Evolutionary conservation across 768 basidiomycete species (phyloP).

Genomic region (Mrakia blollopis): DNA sequence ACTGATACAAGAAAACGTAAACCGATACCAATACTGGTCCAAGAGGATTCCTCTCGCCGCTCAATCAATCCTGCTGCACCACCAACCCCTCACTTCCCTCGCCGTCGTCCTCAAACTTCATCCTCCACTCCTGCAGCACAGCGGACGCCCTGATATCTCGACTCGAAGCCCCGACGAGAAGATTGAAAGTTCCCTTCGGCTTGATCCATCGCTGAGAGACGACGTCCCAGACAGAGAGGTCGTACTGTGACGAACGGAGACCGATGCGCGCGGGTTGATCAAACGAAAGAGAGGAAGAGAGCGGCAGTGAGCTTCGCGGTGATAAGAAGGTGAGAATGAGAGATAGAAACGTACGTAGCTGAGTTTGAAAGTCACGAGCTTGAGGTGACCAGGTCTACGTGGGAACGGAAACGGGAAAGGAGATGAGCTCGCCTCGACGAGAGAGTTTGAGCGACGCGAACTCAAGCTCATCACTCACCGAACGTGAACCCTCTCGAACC

Average conservation of each 20-base stretch:
- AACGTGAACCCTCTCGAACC: conserved; percentile 1
- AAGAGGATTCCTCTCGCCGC: too few relatives aligned
- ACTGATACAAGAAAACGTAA: too few relatives aligned
- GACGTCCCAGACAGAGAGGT: conserved; percentile 27
- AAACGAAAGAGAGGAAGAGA: background rate
- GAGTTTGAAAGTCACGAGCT: conserved; percentile 24
- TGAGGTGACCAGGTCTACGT: conserved; percentile 39
- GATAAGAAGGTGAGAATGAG: background rate
- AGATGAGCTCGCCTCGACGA: too few relatives aligned
- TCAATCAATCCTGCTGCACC: too few relatives aligned
- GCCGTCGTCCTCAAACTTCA: background rate
- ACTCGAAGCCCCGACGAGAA: conserved; percentile 11
- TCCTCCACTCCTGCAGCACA: background rate
- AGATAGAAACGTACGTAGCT: conserved; percentile 5
- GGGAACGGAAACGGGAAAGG: background rate
- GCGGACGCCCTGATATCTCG: conserved; percentile 8
- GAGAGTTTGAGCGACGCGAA: too few relatives aligned
- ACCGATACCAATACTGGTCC: too few relatives aligned
- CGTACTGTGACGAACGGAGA: background rate
- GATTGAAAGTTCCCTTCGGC: conserved; percentile 9
- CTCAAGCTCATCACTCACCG: background rate
- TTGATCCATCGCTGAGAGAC: conserved; percentile 17
- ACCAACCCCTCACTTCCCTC: too few relatives aligned
- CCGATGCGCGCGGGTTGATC: background rate
- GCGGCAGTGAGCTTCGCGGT: background rate